Percentiles rank a stretch among this genome's conserved stretches.
Evolutionary conservation across 768 basidiomycete genomes (phyloP).

Genomic region (Aureoboletus auriporus): DNA sequence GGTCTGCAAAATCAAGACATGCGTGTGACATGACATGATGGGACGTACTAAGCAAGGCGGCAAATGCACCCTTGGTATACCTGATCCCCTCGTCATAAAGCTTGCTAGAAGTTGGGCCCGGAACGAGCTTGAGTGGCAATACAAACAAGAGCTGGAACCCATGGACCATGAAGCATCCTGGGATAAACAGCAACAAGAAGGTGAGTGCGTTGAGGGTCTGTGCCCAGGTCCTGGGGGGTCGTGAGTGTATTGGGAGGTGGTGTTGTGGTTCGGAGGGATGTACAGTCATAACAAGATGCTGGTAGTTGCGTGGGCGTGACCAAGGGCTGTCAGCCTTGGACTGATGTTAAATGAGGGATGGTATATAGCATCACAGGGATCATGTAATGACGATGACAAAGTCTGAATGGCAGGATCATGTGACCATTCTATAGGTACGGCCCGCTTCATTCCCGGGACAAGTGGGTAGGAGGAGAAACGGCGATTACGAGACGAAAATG

Average conservation of each 20-base stretch:
- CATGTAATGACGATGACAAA: no score
- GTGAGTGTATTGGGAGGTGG: constrained; percentile 48
- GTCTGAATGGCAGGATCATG: no score
- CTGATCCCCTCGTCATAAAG: constrained; percentile 69
- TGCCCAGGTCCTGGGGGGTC: constrained; percentile 52
- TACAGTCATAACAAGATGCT: constrained; percentile 18
- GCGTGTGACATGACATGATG: not conserved
- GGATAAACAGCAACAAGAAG: constrained; percentile 55
- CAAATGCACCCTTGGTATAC: constrained; percentile 83
- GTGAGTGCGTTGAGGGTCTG: constrained; percentile 46
- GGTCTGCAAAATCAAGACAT: constrained; percentile 40
- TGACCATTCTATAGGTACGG: no score
- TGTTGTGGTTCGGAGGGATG: constrained; percentile 24
- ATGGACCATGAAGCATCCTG: constrained; percentile 67
- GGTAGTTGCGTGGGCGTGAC: not conserved
- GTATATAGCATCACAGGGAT: no score
- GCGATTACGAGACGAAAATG: no score
- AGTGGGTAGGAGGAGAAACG: no score
- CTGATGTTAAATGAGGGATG: no score
- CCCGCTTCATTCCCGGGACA: no score
- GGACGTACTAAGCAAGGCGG: constrained; percentile 62
- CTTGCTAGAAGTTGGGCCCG: constrained; percentile 49
- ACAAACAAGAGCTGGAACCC: constrained; percentile 68
- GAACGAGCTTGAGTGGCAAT: constrained; percentile 61
- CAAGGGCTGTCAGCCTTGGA: no score